Percentiles rank a stretch among this genome's conserved stretches.
Evolutionary conservation across 192 early-diverging fungal genomes (phyloP).

Genomic region (Thoreauomyces humboldtii): DNA sequence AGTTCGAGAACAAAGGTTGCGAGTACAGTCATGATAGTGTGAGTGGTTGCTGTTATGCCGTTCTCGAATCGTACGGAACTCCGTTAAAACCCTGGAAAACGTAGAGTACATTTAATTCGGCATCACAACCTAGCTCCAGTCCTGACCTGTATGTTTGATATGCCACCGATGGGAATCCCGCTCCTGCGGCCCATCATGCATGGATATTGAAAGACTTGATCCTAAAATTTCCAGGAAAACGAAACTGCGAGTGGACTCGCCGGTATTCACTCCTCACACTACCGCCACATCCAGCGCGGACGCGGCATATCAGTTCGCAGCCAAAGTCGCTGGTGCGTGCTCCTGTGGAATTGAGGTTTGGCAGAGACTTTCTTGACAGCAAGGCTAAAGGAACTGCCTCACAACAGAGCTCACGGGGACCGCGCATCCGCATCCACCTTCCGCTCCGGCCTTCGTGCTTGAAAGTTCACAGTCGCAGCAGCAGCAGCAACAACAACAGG

Average conservation of each 20-base stretch:
- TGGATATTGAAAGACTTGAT: background rate
- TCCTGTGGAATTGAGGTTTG: too few relatives aligned
- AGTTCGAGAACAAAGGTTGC: conserved; percentile 79
- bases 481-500: conserved; percentile 1
- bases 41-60: too few relatives aligned
- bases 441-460: too few relatives aligned
- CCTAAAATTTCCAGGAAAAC: conserved; percentile 44
- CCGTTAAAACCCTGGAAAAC: too few relatives aligned
- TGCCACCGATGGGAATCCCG: background rate
- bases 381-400: too few relatives aligned
- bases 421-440: too few relatives aligned
- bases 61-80: too few relatives aligned
- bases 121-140: conserved; percentile 8
- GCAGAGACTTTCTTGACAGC: background rate
- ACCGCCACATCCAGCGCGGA: background rate
- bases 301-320: conserved; percentile 3
- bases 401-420: too few relatives aligned
- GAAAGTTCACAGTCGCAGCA: conserved; percentile 5
- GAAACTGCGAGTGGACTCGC: conserved; percentile 66
- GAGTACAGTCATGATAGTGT: conserved; percentile 78
- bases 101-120: too few relatives aligned
- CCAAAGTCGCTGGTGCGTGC: conserved; percentile 8
- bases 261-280: conserved; percentile 58
- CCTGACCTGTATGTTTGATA: conserved; percentile 27
- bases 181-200: background rate